A percentile compares a stretch with the other conserved stretches of the same genome.
phyloP scores from a whole-genome alignment of 495 filamentous ascomycete genomes.

The Daldinia bambusicola region DNA sequence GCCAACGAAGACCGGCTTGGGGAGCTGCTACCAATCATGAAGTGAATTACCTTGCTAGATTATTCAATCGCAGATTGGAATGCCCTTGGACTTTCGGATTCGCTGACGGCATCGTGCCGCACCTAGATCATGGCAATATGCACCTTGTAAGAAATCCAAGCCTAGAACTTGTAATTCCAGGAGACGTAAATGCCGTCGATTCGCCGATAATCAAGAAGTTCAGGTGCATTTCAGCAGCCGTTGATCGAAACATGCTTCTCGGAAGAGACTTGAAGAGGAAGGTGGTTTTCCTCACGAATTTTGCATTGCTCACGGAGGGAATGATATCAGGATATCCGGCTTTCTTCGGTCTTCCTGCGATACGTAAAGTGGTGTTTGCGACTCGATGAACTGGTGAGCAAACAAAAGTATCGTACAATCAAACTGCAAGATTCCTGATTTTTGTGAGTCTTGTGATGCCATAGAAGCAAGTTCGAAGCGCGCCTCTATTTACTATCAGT shows the following conservation, averaged over 20 bases:
- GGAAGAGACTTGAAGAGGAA: slow-evolving; percentile 44
- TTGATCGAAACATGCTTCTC: slow-evolving; percentile 28
- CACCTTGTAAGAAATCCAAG: slow-evolving; percentile 21
- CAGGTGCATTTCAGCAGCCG: slow-evolving; percentile 13
- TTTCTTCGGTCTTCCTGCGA: slow-evolving; percentile 24
- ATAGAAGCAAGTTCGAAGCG: slow-evolving; percentile 1
- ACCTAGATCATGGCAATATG: slow-evolving; percentile 32
- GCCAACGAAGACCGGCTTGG: slow-evolving; percentile 28
- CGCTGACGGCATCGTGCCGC: slow-evolving; percentile 13
- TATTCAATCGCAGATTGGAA: slow-evolving; percentile 20
- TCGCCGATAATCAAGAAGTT: slow-evolving; percentile 26
- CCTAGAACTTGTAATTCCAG: slow-evolving; percentile 36
- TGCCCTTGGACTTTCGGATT: slow-evolving; percentile 6
- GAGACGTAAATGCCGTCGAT: slow-evolving; percentile 21
- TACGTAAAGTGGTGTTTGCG: slow-evolving; percentile 3
- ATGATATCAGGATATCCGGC: slow-evolving; percentile 15
- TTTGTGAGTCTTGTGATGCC: neutral
- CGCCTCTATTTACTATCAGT: neutral
- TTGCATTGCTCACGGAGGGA: slow-evolving; percentile 18
- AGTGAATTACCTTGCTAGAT: slow-evolving; percentile 8
- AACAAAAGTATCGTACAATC: slow-evolving; percentile 1
- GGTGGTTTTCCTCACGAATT: slow-evolving; percentile 30
- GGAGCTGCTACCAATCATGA: slow-evolving; percentile 33
- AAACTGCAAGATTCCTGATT: neutral
- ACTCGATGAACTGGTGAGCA: neutral